These are phyloP conservation scores for Rhizopus stolonifer DNA, from an alignment of 371 early-diverging fungal genomes.

Conservation along the genomic window DNA sequence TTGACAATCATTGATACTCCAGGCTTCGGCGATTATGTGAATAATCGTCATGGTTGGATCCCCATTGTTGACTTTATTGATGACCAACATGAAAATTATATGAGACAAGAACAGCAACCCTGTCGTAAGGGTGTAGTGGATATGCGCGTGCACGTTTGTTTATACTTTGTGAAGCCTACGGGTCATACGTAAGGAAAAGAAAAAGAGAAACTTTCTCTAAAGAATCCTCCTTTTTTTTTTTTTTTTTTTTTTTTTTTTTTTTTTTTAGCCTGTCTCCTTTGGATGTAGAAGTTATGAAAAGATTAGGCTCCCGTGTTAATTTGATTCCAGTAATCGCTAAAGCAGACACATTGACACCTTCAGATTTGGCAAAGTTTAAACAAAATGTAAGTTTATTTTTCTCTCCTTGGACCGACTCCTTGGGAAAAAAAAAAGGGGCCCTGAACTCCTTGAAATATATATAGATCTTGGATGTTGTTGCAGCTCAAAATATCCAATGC, in stretches of 20 bases:
- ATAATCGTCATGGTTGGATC: constrained; percentile 90
- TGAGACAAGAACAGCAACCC: constrained; percentile 81
- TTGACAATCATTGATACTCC: constrained; percentile 89
- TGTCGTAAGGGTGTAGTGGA: constrained; percentile 82
- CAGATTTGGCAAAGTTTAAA: constrained; percentile 81
- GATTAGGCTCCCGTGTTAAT: constrained; percentile 80
- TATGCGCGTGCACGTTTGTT: constrained; percentile 85
- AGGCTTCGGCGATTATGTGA: constrained; percentile 89
- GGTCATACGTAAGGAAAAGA: constrained; percentile 74
- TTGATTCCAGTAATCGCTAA: constrained; percentile 91
- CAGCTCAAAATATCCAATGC: constrained; percentile 74
- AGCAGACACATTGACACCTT: too few species aligned
- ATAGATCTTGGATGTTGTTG: constrained; percentile 75
- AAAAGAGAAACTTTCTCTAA: background rate
- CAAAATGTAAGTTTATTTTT: constrained; percentile 62
- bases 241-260: too few species aligned
- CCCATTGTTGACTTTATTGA: constrained; percentile 95
- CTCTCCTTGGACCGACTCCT: too few species aligned
- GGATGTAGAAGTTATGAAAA: constrained; percentile 88
- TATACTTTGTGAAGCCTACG: constrained; percentile 87
- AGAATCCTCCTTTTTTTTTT: too few species aligned
- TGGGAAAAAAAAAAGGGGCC: background rate
- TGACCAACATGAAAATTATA: constrained; percentile 90
- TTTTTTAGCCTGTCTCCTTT: constrained; percentile 75
- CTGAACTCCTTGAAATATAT: background rate